phyloP scores from a whole-genome alignment of 495 filamentous ascomycete genomes.

The Penicillium psychrofluorescens region DNA sequence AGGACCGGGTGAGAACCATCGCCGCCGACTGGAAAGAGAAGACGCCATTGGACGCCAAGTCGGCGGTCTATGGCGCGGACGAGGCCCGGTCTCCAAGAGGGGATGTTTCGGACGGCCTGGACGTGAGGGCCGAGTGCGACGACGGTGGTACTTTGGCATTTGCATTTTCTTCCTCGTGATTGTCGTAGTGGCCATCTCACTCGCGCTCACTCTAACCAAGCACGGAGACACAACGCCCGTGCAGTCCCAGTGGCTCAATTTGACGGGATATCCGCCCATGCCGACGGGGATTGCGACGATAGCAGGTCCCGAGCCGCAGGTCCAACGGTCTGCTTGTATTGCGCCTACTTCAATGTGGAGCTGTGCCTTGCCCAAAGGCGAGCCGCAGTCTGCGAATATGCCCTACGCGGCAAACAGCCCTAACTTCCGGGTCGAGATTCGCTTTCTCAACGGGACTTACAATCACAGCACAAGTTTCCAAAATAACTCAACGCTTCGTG shows the following conservation, averaged over 20 bases:
- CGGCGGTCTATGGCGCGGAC: conserved; percentile 53
- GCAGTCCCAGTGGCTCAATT: conserved; percentile 65
- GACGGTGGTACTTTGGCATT: conserved; percentile 53
- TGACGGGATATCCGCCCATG: conserved; percentile 80
- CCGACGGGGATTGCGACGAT: conserved; percentile 76
- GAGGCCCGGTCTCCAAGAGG: conserved; percentile 49
- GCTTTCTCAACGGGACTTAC: conserved; percentile 65
- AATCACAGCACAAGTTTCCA: conserved; percentile 26
- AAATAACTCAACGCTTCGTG: conserved; percentile 13
- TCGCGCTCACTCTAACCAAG: conserved; percentile 54
- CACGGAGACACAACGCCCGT: conserved; percentile 33
- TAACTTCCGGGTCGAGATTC: conserved; percentile 72
- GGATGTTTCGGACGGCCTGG: conserved; percentile 56
- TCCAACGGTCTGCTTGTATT: conserved; percentile 57
- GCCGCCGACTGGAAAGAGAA: conserved; percentile 56
- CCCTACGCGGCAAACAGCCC: conserved; percentile 60
- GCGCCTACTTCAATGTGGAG: conserved; percentile 68
- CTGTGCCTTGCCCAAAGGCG: conserved; percentile 71
- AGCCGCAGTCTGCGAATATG: conserved; percentile 47
- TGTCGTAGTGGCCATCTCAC: conserved; percentile 51
- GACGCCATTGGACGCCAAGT: conserved; percentile 47
- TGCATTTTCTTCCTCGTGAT: conserved; percentile 46
- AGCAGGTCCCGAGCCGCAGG: conserved; percentile 52
- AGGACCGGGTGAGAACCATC: conserved; percentile 43
- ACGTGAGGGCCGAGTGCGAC: conserved; percentile 54